A percentile compares a stretch with the other conserved stretches of the same genome.
phyloP scores from a whole-genome alignment of 2,329 filamentous ascomycete genomes.

The Lasiodiplodia gonubiensis region DNA sequence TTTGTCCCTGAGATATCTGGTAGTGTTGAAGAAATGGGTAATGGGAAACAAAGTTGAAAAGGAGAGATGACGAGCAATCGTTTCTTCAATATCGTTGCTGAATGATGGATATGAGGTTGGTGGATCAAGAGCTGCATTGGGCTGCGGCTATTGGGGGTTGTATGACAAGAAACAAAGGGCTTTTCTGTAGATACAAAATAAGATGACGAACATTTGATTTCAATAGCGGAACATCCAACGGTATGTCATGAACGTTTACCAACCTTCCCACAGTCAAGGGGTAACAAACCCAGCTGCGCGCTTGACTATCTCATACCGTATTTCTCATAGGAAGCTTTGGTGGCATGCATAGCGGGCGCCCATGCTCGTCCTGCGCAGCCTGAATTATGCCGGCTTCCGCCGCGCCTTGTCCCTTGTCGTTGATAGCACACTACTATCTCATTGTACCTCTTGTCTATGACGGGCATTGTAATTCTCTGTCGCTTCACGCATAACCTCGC shows the following conservation, averaged over 20 bases:
- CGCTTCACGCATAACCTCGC: too few species aligned
- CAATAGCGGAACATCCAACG: background rate
- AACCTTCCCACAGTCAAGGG: background rate
- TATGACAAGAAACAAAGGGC: background rate
- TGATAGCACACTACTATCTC: too few species aligned
- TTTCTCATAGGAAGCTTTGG: background rate
- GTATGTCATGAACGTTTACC: background rate
- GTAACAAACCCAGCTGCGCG: background rate
- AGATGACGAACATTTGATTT: background rate
- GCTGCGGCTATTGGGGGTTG: background rate
- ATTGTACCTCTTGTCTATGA: too few species aligned
- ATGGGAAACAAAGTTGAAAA: background rate
- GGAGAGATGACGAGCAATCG: background rate
- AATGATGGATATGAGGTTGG: conserved; percentile 4
- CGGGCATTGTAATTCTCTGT: too few species aligned
- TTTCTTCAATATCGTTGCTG: background rate
- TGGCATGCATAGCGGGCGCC: background rate
- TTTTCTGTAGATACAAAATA: background rate
- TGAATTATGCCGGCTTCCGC: too few species aligned
- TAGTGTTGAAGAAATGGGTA: conserved; percentile 1
- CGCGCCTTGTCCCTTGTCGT: too few species aligned
- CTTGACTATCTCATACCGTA: background rate
- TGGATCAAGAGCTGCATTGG: background rate
- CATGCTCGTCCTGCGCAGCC: background rate
- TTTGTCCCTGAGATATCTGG: conserved; percentile 8